A percentile compares a stretch with the other conserved stretches of the same genome.
These are phyloP conservation scores for Phaeosphaeriaceae sp. DNA, from an alignment of 2,329 filamentous ascomycete genomes.

Conservation along the genomic window DNA sequence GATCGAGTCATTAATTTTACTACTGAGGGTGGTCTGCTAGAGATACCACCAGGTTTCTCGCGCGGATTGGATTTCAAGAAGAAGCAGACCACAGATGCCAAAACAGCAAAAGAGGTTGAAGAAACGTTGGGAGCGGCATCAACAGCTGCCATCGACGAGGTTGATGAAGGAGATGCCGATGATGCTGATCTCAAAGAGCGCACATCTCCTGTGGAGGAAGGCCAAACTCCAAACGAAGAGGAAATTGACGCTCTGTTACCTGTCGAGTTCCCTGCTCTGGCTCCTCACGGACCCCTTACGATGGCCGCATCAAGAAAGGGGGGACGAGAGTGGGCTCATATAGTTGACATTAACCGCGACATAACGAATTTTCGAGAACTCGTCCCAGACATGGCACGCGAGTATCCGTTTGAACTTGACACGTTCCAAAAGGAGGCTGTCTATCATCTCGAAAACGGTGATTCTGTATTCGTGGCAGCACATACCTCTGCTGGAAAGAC, in stretches of 20 bases:
- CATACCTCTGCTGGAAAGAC: constrained; percentile 98
- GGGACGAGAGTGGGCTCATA: constrained; percentile 93
- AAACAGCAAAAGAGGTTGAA: constrained; percentile 73
- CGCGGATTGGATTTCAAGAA: constrained; percentile 77
- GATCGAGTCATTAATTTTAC: constrained; percentile 86
- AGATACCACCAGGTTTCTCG: constrained; percentile 80
- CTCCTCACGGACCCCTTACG: constrained; percentile 79
- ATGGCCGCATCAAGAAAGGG: constrained; percentile 74
- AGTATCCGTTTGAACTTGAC: constrained; percentile 97
- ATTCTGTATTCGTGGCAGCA: constrained; percentile 96
- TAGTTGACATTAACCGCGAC: constrained; percentile 92
- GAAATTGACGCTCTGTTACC: constrained; percentile 87
- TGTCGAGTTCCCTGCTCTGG: constrained; percentile 89
- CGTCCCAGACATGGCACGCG: constrained; percentile 92
- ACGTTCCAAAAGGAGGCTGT: constrained; percentile 99
- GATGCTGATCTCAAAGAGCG: constrained; percentile 35
- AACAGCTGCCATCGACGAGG: constrained; percentile 29
- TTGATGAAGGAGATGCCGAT: constrained; percentile 32
- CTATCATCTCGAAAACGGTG: constrained; percentile 93
- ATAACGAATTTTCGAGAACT: constrained; percentile 94
- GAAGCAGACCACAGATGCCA: constrained; percentile 62
- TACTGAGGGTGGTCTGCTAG: constrained; percentile 76
- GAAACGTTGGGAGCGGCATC: constrained; percentile 63
- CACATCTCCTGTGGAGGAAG: constrained; percentile 53
- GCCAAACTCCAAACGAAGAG: constrained; percentile 55